phyloP scores from a whole-genome alignment of 371 early-diverging fungal species.

The Basidiobolus heterosporus region DNA sequence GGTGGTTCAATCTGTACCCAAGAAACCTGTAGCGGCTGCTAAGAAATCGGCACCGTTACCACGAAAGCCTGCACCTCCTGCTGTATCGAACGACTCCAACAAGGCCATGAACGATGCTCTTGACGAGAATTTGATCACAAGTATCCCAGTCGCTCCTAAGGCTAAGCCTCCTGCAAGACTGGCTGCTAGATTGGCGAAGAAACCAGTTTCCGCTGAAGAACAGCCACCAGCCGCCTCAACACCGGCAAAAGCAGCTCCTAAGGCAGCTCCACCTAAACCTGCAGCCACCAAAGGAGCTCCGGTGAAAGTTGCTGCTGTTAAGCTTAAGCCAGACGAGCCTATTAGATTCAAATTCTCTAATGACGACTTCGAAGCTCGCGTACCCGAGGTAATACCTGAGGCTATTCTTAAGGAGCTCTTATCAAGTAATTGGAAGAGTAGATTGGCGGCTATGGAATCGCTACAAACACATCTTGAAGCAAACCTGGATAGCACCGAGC shows the following conservation, averaged over 20 bases:
- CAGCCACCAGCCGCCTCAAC: constrained; percentile 4
- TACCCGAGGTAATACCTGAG: constrained; percentile 42
- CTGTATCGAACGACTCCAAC: constrained; percentile 8
- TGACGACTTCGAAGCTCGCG: constrained; percentile 45
- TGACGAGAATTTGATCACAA: neutral
- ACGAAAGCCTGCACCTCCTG: constrained; percentile 15
- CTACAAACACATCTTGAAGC: constrained; percentile 39
- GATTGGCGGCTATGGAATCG: constrained; percentile 56
- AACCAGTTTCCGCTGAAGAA: constrained; percentile 1
- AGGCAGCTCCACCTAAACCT: constrained; percentile 41
- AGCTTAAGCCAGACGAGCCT: constrained; percentile 42
- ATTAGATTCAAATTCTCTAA: constrained; percentile 41
- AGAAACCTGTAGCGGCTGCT: constrained; percentile 15
- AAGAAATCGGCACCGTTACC: constrained; percentile 17
- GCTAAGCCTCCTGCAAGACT: constrained; percentile 1
- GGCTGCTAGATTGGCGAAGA: constrained; percentile 8
- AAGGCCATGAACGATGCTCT: constrained; percentile 5
- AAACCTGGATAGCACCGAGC: constrained; percentile 17
- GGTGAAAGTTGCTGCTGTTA: constrained; percentile 18
- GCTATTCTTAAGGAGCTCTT: constrained; percentile 36
- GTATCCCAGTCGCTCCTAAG: constrained; percentile 3
- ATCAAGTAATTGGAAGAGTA: constrained; percentile 69
- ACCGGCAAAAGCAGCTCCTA: constrained; percentile 14
- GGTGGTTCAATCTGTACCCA: constrained; percentile 20
- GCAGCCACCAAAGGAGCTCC: constrained; percentile 13